Conservation (phyloP, 345 rosid genomes). For the Lepidium sativum region DNA sequence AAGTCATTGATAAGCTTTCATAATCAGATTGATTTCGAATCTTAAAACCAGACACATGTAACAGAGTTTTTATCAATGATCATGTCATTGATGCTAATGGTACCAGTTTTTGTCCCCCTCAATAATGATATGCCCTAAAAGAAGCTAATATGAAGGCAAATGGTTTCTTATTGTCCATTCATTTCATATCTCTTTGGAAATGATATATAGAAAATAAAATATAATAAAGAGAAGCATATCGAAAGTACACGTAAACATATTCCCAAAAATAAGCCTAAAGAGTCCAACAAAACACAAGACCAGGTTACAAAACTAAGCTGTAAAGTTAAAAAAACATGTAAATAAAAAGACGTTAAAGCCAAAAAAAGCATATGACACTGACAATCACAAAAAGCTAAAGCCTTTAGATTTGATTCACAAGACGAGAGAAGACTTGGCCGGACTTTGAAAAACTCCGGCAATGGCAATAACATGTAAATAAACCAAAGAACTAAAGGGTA, state of each 20-base stretch:
- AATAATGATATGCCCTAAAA: constrained; percentile 25
- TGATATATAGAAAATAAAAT: not conserved
- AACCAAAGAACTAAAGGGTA: constrained; percentile 1
- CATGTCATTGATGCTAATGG: constrained; percentile 7
- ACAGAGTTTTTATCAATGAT: constrained; percentile 1
- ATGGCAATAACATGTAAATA: constrained; percentile 16
- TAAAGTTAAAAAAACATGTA: constrained; percentile 10
- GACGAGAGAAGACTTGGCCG: constrained; percentile 1
- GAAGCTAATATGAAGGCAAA: constrained; percentile 5
- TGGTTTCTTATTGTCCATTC: constrained; percentile 23
- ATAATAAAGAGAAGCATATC: not conserved
- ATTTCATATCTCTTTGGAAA: constrained; percentile 22
- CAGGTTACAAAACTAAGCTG: constrained; percentile 24
- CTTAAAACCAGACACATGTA: not conserved
- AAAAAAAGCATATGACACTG: constrained; percentile 25
- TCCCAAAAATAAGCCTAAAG: constrained; percentile 20
- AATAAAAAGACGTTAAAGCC: constrained; percentile 24
- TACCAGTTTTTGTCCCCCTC: constrained; percentile 22
- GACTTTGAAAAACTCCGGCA: not conserved
- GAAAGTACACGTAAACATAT: constrained; percentile 26
- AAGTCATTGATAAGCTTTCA: constrained; percentile 1
- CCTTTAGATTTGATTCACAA: constrained; percentile 15
- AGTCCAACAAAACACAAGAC: constrained; percentile 29
- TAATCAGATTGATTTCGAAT: constrained; percentile 1
- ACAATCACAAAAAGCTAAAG: constrained; percentile 23